phyloP scores from a whole-genome alignment of 306 rosid genomes.

The Castanea sativa region DNA sequence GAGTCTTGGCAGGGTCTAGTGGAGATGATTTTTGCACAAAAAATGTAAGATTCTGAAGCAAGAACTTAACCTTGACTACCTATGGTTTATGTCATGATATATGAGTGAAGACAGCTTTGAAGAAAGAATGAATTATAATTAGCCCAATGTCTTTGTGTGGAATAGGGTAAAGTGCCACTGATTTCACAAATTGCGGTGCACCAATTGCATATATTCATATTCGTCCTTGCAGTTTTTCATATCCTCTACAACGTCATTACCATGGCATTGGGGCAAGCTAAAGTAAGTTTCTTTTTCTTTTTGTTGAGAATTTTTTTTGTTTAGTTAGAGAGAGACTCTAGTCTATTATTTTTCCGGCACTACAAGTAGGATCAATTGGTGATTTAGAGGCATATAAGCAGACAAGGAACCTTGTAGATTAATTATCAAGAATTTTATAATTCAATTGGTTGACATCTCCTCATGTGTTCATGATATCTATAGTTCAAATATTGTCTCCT shows the following conservation, averaged over 20 bases:
- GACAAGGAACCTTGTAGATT: too few relatives aligned
- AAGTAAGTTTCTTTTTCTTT: slow-evolving; percentile 33
- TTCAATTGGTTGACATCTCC: accelerated
- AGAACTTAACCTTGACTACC: background rate
- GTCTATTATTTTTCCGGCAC: too few relatives aligned
- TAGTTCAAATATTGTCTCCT: too few relatives aligned
- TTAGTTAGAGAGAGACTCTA: too few relatives aligned
- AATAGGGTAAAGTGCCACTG: slow-evolving; percentile 49
- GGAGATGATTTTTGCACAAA: slow-evolving; percentile 34
- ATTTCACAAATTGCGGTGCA: slow-evolving; percentile 54
- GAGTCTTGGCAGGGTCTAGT: slow-evolving; percentile 36
- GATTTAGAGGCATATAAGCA: too few relatives aligned
- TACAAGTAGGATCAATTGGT: too few relatives aligned
- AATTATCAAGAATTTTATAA: too few relatives aligned
- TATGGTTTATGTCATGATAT: background rate
- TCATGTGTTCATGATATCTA: background rate
- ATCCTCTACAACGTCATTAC: slow-evolving; percentile 54
- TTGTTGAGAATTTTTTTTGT: background rate
- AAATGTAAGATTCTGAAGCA: slow-evolving; percentile 22
- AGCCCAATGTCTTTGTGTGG: background rate
- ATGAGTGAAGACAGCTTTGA: background rate
- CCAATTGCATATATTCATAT: slow-evolving; percentile 67
- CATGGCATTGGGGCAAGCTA: slow-evolving; percentile 46
- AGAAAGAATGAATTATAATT: background rate
- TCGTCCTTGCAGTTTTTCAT: slow-evolving; percentile 67